Conservation (phyloP, 768 basidiomycete species). For the Fistulinella prunicolor region DNA sequence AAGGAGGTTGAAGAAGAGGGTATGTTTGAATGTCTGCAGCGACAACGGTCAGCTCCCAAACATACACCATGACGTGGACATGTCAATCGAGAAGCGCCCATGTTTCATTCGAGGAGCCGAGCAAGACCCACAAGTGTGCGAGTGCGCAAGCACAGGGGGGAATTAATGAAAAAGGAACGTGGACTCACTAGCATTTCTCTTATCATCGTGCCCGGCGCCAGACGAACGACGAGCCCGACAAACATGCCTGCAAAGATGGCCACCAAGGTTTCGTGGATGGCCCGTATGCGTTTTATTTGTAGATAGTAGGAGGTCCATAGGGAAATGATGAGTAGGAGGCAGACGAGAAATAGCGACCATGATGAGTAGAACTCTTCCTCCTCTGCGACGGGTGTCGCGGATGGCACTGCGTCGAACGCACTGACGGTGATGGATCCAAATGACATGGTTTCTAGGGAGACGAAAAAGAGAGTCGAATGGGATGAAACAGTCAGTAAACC, state of each 20-base stretch:
- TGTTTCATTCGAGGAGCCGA: not conserved
- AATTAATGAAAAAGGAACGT: not conserved
- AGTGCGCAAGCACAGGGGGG: not conserved
- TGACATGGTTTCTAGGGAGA: conserved; percentile 34
- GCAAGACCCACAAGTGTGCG: not conserved
- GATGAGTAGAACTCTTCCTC: conserved; percentile 91
- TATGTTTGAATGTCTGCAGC: conserved; percentile 88
- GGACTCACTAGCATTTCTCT: conserved; percentile 92
- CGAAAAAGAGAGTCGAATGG: too few species aligned
- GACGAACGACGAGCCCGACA: conserved; percentile 86
- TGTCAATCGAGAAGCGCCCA: too few species aligned
- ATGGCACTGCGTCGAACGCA: conserved; percentile 11
- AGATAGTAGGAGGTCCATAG: conserved; percentile 97
- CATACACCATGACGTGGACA: not conserved
- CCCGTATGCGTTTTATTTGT: conserved; percentile 93
- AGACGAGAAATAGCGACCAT: conserved; percentile 92
- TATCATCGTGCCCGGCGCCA: conserved; percentile 92
- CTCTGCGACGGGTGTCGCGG: conserved; percentile 47
- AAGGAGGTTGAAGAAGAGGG: conserved; percentile 96
- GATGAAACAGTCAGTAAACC: not conserved
- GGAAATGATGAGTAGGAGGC: conserved; percentile 88
- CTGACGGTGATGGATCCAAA: conserved; percentile 12
- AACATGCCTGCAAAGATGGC: conserved; percentile 96
- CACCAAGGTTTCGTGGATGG: conserved; percentile 93
- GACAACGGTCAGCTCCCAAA: conserved; percentile 12